Evolutionary conservation across 257 asterid genomes (phyloP), one percentile per base, ranked within the genome.

Genomic region (Ligustrum vulgare): DNA sequence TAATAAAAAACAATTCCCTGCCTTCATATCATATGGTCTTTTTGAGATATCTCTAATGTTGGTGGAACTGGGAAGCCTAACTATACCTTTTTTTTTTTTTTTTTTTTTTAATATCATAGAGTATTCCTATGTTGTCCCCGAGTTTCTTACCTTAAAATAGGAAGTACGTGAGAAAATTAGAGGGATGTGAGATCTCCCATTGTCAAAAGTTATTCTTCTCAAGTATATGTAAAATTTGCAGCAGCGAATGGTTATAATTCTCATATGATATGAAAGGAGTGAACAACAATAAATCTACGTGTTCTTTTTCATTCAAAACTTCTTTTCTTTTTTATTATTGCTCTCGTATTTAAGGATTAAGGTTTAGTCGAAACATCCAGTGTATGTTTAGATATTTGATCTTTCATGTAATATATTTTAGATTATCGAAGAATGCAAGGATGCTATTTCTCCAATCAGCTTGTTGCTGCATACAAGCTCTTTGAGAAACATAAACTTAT

Each of bases 401-500:
- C 15, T 39, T 39, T 39, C 0, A 2, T 39, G 47, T 39, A 2
- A 39, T 39, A 39, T 35, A 0, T 39, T 39, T 39, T 39, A 39
- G 47, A 39, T 39, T 39, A 39, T 35, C 37, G 43, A 39, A 39
- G 13, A 39, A 8, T 39, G 12, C 18, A 13, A 13, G 51, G 51
- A 45, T 45, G 54, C 13, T 12, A 15, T 45, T 9, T 45, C 6
- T 15, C 2, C 54, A 45, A 12, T 45, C 1, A 15, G 25, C 22
- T 51, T 18, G 23, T 51, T 49, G 20, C 9, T 16, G 10, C 60
- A 49, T 23, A 28, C 51, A 43, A 62, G 5, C 20, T 64, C 73
- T 36, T 33, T 67, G 16, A 41, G 23, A 41, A 1, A 35, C 34
- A 73, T 63, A 23, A 64, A 65, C 72, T 77, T 62, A 82, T 64